Conservation (phyloP, 371 early-diverging fungal species). For the Mortierella sp. region DNA sequence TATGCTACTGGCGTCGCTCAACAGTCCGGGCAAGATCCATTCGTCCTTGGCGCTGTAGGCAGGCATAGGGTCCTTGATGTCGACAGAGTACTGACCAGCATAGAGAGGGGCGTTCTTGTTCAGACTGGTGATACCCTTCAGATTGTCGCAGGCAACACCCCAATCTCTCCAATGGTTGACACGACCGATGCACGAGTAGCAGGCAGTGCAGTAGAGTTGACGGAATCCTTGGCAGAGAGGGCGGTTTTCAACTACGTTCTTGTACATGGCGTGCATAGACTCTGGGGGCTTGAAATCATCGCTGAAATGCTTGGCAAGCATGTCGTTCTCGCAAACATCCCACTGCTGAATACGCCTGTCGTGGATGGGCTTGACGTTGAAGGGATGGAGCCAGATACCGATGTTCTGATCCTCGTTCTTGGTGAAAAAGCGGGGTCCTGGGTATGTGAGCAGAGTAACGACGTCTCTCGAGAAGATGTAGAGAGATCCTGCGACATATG, state of each 20-base stretch:
- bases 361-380: constrained; percentile 66
- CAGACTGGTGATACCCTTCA: constrained; percentile 65
- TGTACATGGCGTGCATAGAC: constrained; percentile 66
- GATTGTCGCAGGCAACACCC: constrained; percentile 64
- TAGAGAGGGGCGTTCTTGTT: constrained; percentile 27
- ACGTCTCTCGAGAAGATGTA: constrained; percentile 68
- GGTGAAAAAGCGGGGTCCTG: constrained; percentile 64
- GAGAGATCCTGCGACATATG: constrained; percentile 68
- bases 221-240: constrained; percentile 61
- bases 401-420: constrained; percentile 67
- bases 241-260: constrained; percentile 58
- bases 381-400: constrained; percentile 72
- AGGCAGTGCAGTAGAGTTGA: constrained; percentile 64
- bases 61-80: constrained; percentile 62
- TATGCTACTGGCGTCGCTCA: constrained; percentile 67
- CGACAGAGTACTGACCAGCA: constrained; percentile 21
- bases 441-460: constrained; percentile 60
- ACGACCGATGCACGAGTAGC: constrained; percentile 71
- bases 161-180: constrained; percentile 66
- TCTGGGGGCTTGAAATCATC: constrained; percentile 37
- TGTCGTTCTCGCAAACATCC: constrained; percentile 69
- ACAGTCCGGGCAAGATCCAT: constrained; percentile 71
- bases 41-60: constrained; percentile 61
- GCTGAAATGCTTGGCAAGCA: constrained; percentile 68
- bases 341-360: constrained; percentile 69